Percentiles rank a stretch among this genome's conserved stretches.
Conservation (phyloP, 176 grass and related monocot species). For the Phyllostachys edulis region DNA sequence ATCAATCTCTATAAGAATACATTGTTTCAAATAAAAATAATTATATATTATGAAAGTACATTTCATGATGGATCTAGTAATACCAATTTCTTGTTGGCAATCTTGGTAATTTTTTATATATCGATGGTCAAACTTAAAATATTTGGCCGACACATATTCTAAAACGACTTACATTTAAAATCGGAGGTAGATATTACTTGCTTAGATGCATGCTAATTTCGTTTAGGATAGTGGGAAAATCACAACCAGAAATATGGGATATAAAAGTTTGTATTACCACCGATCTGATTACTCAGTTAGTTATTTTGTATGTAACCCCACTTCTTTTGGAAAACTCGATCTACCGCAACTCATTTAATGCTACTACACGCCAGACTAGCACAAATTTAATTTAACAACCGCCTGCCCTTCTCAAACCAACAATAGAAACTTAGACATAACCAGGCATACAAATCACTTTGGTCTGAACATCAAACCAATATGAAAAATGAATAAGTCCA, state of each 20-base stretch:
- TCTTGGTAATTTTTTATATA: too few relatives aligned
- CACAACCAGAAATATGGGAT: background rate
- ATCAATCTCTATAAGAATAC: too few relatives aligned
- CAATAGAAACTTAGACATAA: background rate
- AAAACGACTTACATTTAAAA: too few relatives aligned
- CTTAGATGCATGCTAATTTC: too few relatives aligned
- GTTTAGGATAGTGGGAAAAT: too few relatives aligned
- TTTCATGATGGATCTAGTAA: too few relatives aligned
- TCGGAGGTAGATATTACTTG: too few relatives aligned
- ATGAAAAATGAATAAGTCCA: background rate
- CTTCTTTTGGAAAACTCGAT: background rate
- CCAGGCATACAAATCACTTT: background rate
- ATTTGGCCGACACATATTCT: too few relatives aligned
- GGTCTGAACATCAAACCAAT: background rate
- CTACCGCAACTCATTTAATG: background rate
- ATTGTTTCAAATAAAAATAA: too few relatives aligned
- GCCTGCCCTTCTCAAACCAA: background rate
- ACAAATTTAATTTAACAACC: background rate
- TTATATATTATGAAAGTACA: too few relatives aligned
- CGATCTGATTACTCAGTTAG: background rate
- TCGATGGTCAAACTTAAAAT: too few relatives aligned
- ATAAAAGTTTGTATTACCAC: background rate
- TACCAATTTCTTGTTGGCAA: too few relatives aligned
- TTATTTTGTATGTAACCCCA: background rate
- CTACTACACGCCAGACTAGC: background rate